Conservation (phyloP, 83 land plant genomes). For the Picea abies region DNA sequence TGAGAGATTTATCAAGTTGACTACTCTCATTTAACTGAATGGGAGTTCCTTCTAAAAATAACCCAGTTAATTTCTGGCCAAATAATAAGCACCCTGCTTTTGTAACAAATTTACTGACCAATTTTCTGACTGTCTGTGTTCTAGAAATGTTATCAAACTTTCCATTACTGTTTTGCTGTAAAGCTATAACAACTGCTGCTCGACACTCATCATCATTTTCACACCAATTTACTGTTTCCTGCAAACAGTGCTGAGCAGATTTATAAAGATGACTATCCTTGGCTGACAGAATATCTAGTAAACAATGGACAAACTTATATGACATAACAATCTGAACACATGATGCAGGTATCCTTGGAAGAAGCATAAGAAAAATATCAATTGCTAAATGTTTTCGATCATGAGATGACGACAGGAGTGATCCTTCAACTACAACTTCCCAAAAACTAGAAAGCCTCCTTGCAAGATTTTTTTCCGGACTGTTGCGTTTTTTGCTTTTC, state of each 20-base stretch:
- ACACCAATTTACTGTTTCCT: constrained; percentile 61
- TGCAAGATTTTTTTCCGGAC: constrained; percentile 43
- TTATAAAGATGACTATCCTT: constrained; percentile 73
- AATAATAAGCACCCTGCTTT: constrained; percentile 52
- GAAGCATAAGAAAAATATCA: constrained; percentile 67
- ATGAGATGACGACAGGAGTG: constrained; percentile 87
- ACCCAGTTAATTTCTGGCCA: constrained; percentile 42
- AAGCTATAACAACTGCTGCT: constrained; percentile 52
- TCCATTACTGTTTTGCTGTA: constrained; percentile 77
- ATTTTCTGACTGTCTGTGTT: constrained; percentile 56
- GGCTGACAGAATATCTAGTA: constrained; percentile 75
- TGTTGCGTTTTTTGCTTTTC: constrained; percentile 45
- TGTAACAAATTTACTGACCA: constrained; percentile 52
- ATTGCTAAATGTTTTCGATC: constrained; percentile 92
- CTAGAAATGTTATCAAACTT: constrained; percentile 75
- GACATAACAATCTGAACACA: constrained; percentile 61
- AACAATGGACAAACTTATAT: constrained; percentile 69
- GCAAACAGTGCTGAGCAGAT: constrained; percentile 68
- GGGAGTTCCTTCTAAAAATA: constrained; percentile 60
- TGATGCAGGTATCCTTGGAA: constrained; percentile 70
- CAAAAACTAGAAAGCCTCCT: constrained; percentile 56
- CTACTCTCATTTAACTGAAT: constrained; percentile 59
- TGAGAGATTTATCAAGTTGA: constrained; percentile 47
- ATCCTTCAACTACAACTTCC: constrained; percentile 77
- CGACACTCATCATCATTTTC: constrained; percentile 45